A percentile compares a stretch with the other conserved stretches of the same genome.
Evolutionary conservation across 768 basidiomycete genomes (phyloP).

Genomic region (Holtermanniella nyarrowii): DNA sequence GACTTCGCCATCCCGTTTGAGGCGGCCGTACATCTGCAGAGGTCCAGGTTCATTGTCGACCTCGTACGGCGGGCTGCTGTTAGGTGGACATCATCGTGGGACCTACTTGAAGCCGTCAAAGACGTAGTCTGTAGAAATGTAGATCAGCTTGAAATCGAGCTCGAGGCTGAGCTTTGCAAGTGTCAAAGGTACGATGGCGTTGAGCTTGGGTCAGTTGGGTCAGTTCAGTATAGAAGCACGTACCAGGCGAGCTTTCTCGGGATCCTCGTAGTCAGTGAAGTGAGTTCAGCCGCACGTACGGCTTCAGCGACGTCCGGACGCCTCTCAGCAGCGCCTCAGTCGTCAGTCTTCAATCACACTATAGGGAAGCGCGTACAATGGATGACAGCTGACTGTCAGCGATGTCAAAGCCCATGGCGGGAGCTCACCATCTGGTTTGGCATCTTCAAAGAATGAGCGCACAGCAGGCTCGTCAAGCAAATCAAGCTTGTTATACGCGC

Average conservation of each 20-base stretch:
- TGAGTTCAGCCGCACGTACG: constrained; percentile 44
- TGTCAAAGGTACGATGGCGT: constrained; percentile 61
- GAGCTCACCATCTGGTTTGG: constrained; percentile 61
- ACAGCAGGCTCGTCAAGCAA: constrained; percentile 54
- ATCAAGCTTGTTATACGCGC: constrained; percentile 50
- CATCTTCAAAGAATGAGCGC: constrained; percentile 49
- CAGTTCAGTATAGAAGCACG: too few relatives aligned
- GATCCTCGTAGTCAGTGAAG: constrained; percentile 47
- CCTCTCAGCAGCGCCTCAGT: constrained; percentile 64
- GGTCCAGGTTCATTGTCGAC: constrained; percentile 67
- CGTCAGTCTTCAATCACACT: constrained; percentile 6
- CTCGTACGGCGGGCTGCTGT: constrained; percentile 73
- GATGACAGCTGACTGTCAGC: constrained; percentile 51
- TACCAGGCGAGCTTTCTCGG: constrained; percentile 57
- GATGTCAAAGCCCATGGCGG: not conserved
- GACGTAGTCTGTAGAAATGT: constrained; percentile 97
- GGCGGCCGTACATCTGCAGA: constrained; percentile 74
- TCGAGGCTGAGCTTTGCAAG: constrained; percentile 59
- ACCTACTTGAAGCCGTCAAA: constrained; percentile 68
- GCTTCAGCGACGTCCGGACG: constrained; percentile 87
- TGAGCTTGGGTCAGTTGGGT: too few relatives aligned
- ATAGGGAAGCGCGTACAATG: constrained; percentile 50
- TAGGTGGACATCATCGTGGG: not conserved
- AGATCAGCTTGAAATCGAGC: constrained; percentile 62
- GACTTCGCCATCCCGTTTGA: constrained; percentile 78